These are phyloP conservation scores for Circinella umbellata DNA, from an alignment of 371 early-diverging fungal genomes.

Conservation along the genomic window DNA sequence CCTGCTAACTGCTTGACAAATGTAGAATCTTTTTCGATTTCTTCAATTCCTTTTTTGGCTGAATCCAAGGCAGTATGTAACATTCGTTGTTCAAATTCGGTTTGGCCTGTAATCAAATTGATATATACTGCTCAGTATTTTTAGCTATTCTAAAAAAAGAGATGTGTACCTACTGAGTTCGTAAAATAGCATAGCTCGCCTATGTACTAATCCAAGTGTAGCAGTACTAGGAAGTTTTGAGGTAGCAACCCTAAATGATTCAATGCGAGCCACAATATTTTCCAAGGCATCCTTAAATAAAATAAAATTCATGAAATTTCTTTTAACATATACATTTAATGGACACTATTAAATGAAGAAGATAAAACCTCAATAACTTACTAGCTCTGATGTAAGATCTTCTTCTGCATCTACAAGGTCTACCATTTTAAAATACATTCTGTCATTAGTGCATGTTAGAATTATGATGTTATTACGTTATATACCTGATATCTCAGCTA, in stretches of 20 bases:
- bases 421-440: not conserved
- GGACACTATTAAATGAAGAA: no score
- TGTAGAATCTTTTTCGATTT: conserved; percentile 11
- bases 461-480: not conserved
- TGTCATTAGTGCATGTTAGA: not conserved
- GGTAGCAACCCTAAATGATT: not conserved
- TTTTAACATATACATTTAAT: no score
- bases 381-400: not conserved
- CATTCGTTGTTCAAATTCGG: conserved; percentile 13
- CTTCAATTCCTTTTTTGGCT: conserved; percentile 13
- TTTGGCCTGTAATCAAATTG: conserved; percentile 7
- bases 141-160: not conserved
- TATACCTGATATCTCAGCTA: conserved; percentile 20
- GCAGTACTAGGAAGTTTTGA: not conserved
- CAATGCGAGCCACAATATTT: not conserved
- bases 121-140: not conserved
- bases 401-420: not conserved
- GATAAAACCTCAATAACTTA: not conserved
- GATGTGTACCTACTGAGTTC: not conserved
- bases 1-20: not conserved
- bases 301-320: not conserved
- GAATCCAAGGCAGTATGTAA: conserved; percentile 15
- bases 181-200: not conserved
- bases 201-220: not conserved
- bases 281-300: not conserved